Evolutionary conservation across 2,329 filamentous ascomycete genomes (phyloP).

Genomic region (Botrytis cinerea): DNA sequence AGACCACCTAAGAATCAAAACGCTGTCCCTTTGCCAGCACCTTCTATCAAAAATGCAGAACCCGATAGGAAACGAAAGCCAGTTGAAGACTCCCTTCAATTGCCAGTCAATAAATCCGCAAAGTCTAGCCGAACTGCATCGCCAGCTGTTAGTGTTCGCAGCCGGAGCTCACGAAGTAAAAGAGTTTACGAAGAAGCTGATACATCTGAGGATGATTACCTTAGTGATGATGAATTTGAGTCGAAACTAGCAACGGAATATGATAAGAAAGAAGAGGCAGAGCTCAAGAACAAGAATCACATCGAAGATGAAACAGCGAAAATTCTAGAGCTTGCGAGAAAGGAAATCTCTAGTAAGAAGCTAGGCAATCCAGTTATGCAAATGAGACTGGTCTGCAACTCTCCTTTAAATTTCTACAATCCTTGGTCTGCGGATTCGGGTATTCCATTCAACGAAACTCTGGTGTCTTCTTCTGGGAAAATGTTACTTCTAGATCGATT

Average conservation of each 20-base stretch:
- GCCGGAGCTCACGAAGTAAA: constrained; percentile 47
- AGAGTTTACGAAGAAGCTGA: constrained; percentile 56
- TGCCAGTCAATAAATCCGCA: constrained; percentile 64
- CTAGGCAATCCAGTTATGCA: constrained; percentile 93
- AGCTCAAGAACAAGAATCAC: constrained; percentile 50
- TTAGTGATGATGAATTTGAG: constrained; percentile 86
- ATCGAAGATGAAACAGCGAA: constrained; percentile 65
- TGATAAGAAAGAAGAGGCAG: constrained; percentile 48
- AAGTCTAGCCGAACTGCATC: constrained; percentile 77
- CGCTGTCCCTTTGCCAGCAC: constrained; percentile 1
- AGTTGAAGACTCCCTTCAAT: constrained; percentile 41
- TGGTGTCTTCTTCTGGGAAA: constrained; percentile 88
- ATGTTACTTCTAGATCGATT: constrained; percentile 92
- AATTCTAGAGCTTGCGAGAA: constrained; percentile 75
- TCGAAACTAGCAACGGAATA: constrained; percentile 69
- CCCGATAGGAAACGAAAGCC: constrained; percentile 60
- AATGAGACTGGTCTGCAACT: constrained; percentile 87
- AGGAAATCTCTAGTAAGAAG: constrained; percentile 87
- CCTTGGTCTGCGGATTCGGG: constrained; percentile 70
- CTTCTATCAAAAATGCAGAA: constrained; percentile 34
- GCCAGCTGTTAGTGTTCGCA: constrained; percentile 52
- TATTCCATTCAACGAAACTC: constrained; percentile 69
- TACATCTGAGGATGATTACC: constrained; percentile 58
- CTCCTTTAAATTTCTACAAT: constrained; percentile 94
- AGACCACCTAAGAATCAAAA: constrained; percentile 13